Evolutionary conservation across 345 rosid genomes (phyloP), one percentile per base, ranked within the genome.

Genomic region (Pugionium cornutum): DNA sequence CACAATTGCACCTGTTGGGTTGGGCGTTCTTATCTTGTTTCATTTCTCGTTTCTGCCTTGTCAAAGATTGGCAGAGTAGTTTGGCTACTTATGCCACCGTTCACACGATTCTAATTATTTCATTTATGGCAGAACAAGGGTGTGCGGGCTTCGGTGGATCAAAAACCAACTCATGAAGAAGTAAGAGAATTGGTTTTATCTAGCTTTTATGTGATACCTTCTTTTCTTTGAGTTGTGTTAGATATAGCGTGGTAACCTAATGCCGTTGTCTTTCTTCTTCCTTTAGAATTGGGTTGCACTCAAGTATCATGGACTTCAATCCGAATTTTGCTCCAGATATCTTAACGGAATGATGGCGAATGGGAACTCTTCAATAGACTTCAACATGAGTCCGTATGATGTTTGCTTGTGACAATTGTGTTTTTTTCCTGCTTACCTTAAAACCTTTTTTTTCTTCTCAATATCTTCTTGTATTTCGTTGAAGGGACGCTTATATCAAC

Each of bases 291-390:
- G 97, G 97, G 66, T 88, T 75, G 62, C 83, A 3, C 84, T 88
- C 72, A 84, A 83, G 79, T 94, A 83, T 75, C 95, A 88, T 73
- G 83, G 87, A 64, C 81, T 81, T 26, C 86, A 78, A 68, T 86
- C 84, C 42, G 97, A 90, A 58, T 65, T 72, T 35, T 83, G 88
- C 61, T 82, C 84, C 52, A 68, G 48, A 65, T 86, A 85, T 74
- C 73, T 86, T 32, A 72, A 76, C 52, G 79, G 68, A 74, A 88
- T 94, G 96, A 66, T 76, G 64, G 67, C 84, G 8, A 72, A 68
- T 68, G 84, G 79, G 48, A 76, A 58, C 58, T 80, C 87, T 58
- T 68, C 81, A 29, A 67, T 94, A 57, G 81, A 77, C 36, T 94
- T 94, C 76, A 63, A 84, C 36, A 82, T 94, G 95, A 86, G 51